These are phyloP conservation scores for Cucurbita pepo DNA, from an alignment of 306 rosid species.

Conservation along the genomic window DNA sequence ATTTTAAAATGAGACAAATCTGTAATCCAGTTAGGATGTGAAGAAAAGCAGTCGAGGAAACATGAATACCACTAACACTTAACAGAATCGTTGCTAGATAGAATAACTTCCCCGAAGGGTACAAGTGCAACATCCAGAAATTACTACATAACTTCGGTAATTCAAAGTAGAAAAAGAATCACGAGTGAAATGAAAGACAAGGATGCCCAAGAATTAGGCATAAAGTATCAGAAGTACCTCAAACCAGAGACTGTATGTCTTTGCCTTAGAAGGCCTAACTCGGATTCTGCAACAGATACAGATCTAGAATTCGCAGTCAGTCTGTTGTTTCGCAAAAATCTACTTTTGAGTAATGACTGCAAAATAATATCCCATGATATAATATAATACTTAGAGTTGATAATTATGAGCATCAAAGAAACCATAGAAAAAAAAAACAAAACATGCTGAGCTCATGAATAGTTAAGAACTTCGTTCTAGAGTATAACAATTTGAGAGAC, in stretches of 20 bases:
- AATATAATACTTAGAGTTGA: background rate
- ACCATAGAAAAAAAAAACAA: background rate
- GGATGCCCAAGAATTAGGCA: background rate
- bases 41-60: background rate
- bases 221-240: constrained; percentile 32
- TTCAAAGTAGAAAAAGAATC: background rate
- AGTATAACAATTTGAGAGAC: background rate
- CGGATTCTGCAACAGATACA: constrained; percentile 71
- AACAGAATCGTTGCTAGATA: background rate
- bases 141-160: background rate
- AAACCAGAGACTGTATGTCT: constrained; percentile 84
- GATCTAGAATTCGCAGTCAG: constrained; percentile 39
- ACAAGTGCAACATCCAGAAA: background rate
- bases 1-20: background rate
- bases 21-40: background rate
- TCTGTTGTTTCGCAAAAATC: constrained; percentile 84
- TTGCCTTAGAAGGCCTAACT: constrained; percentile 76
- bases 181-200: background rate
- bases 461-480: background rate
- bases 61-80: background rate
- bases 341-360: constrained; percentile 91
- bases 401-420: background rate
- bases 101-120: background rate
- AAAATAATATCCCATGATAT: constrained; percentile 5
- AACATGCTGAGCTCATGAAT: background rate